Evolutionary conservation across 805 yeast species (phyloP).

Genomic region (Metschnikowia anglica): DNA sequence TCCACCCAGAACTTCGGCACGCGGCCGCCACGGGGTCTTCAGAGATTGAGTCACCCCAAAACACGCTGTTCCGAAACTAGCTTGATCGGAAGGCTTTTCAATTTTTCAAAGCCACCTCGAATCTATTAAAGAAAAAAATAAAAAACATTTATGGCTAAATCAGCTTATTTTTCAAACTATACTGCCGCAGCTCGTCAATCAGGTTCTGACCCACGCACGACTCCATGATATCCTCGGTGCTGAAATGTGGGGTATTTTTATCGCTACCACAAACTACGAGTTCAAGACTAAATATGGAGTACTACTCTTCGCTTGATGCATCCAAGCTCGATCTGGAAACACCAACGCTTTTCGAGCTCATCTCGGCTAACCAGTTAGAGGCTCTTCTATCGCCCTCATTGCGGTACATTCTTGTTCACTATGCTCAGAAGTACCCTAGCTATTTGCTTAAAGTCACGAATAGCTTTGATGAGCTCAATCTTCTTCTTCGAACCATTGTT

Average conservation of each 20-base stretch:
- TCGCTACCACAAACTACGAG: not conserved
- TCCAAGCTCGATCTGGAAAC: constrained; percentile 67
- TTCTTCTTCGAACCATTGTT: constrained; percentile 56
- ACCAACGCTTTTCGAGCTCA: constrained; percentile 87
- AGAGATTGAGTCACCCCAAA: no score
- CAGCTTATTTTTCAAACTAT: no score
- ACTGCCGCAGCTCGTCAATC: not conserved
- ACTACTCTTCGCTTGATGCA: constrained; percentile 76
- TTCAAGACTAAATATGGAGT: constrained; percentile 56
- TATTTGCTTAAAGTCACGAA: constrained; percentile 60
- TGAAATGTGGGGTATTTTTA: constrained; percentile 11
- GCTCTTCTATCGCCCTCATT: constrained; percentile 77
- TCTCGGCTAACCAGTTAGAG: constrained; percentile 79
- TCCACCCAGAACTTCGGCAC: not conserved
- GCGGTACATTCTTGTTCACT: constrained; percentile 75
- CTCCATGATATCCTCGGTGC: constrained; percentile 1
- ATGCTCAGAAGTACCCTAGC: constrained; percentile 76
- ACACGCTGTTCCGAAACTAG: no score
- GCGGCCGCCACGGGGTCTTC: not conserved
- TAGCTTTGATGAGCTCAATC: constrained; percentile 73
- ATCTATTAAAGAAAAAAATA: not conserved
- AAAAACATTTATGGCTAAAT: not conserved
- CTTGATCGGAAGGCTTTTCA: no score
- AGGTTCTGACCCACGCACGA: constrained; percentile 2
- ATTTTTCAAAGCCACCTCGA: no score